Evolutionary conservation across 208 protist species (phyloP), one percentile per base, ranked within the genome.

Genomic region (Porcisia deanei): DNA sequence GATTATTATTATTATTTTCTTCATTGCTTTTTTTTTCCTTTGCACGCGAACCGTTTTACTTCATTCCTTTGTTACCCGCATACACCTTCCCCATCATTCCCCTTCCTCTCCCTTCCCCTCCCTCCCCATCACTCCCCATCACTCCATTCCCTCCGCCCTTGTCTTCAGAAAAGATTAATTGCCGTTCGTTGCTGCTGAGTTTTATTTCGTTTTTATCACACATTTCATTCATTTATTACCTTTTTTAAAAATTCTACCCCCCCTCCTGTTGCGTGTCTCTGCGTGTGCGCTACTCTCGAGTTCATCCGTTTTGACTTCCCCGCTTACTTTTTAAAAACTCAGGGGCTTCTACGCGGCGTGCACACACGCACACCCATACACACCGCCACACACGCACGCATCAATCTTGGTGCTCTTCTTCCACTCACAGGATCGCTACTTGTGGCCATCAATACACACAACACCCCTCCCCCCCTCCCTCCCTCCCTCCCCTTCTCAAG

Each of bases 21-120:
- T 73, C 67, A 65, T 30, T 7, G 16, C 37, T 73, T 64, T 30
- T 82, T n/a, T 70, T 53, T 49, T 67, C 61, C 25, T 25, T 67
- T 61, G n/a, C 20, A 30, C 30, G 30, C 30, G 30, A 30, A 30
- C 30, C 30, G 30, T 30, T 30, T 30, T 30, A 30, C 30, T 30
- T 30, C 30, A 30, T 30, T 30, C 30, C 30, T 30, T 30, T 30
- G 30, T 30, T 30, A 30, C 30, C 30, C 30, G 30, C 30, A 30
- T 30, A 30, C 30, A 30, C 30, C 30, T 30, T 30, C 30, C 30
- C 30, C 30, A 30, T 30, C 30, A 30, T 0, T 30, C 30, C 30
- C 30, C 30, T n/a, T n/a, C n/a, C n/a, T n/a, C n/a, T n/a, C n/a
- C n/a, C n/a, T n/a, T 30, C 30, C 30, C 30, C 30, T 0, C 30